phyloP scores from a whole-genome alignment of 2,329 filamentous ascomycete genomes.

The Xylaria arbuscula region DNA sequence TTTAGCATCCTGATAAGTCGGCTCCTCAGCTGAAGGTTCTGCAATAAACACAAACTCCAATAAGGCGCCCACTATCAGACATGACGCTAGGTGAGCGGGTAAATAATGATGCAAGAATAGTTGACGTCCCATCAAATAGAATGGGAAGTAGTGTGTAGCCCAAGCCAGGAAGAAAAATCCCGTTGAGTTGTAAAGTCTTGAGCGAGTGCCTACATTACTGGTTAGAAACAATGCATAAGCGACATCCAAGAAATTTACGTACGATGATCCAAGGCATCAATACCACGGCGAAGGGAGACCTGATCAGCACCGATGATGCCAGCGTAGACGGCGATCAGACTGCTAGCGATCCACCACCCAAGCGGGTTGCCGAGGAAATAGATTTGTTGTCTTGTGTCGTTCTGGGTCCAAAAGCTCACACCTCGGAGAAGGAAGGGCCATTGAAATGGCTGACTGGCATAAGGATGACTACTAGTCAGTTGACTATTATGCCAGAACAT shows the following conservation, averaged over 20 bases:
- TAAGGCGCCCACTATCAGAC: constrained; percentile 88
- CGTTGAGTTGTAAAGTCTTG: constrained; percentile 96
- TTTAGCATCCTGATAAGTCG: constrained; percentile 57
- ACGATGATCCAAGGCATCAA: constrained; percentile 94
- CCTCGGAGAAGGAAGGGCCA: constrained; percentile 98
- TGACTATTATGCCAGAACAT: constrained; percentile 99
- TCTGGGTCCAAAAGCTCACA: constrained; percentile 99
- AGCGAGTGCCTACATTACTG: constrained; percentile 76
- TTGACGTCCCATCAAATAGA: constrained; percentile 98
- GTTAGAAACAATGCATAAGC: constrained; percentile 34
- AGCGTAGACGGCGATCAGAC: constrained; percentile 89
- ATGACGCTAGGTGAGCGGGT: constrained; percentile 90
- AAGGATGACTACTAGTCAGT: constrained; percentile 95
- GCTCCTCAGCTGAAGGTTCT: constrained; percentile 74
- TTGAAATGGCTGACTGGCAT: constrained; percentile 92
- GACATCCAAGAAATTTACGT: constrained; percentile 60
- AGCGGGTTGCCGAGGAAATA: constrained; percentile 98
- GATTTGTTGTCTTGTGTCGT: constrained; percentile 93
- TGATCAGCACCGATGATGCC: constrained; percentile 95
- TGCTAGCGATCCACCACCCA: constrained; percentile 97
- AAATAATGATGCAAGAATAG: constrained; percentile 98
- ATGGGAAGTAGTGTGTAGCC: constrained; percentile 97
- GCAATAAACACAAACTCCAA: constrained; percentile 97
- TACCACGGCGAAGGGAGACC: constrained; percentile 87
- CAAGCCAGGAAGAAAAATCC: constrained; percentile 99